Evolutionary conservation across 1,284 basidiomycete genomes (phyloP), one percentile per base, ranked within the genome.

Genomic region (Phaffia rhodozyma): DNA sequence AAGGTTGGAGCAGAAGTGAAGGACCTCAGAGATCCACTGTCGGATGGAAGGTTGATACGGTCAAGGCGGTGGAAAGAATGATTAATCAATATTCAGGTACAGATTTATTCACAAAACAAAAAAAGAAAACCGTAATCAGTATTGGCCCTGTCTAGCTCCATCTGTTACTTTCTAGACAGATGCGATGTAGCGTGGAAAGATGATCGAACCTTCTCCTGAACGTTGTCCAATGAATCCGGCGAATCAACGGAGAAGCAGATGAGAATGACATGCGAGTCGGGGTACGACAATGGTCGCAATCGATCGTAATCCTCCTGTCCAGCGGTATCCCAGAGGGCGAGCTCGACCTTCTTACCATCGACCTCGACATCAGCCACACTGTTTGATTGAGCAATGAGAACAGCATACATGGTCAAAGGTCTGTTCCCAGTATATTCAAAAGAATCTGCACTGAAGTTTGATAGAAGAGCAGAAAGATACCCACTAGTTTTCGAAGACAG

Each of bases 311-410:
- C 80, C 71, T 93, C 91, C 76, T 93, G 90, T 63, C 91, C 91
- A 30, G 91, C 90, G 66, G 91, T 94, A 87, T 94, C 91, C 91
- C 91, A 93, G 68, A 94, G 80, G 34, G 91, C 90, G 68, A 94
- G 81, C 76, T 94, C 91, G 70, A 94, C 87, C 75, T 89, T 86
- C 78, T 90, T 91, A 69, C 87, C 87, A 72, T 91, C 89, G 63
- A 91, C 89, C 75, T 91, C 87, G 65, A 91, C 88, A 75, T 91
- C 87, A 69, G 87, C 87, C 60, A 90, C 89, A 72, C 91, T 87
- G 80, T 86, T 86, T 49, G 25, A n/a, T 30, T 27, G 64, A 48
- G 63, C 43, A 32, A 20, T 11, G 32, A 20, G n/a, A 38, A 47
- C 16, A 20, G 6, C 43, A 32, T 38, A 23, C 27, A 49, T 16